phyloP scores from a whole-genome alignment of 2,329 filamentous ascomycete species.

The Teratosphaeria pseudoeucalypti region DNA sequence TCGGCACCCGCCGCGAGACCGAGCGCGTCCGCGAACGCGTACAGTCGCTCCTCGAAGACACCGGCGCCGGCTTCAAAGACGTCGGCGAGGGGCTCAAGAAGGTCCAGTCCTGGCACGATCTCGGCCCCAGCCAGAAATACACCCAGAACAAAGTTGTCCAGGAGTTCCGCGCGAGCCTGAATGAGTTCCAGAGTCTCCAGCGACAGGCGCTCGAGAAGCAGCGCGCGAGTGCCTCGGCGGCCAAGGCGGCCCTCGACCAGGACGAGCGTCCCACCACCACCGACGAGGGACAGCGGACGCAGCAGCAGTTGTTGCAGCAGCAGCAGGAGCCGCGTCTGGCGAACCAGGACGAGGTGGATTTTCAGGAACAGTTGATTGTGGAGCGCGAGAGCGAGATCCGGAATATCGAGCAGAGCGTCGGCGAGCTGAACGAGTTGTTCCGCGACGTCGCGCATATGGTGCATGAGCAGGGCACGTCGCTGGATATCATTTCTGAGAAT shows the following conservation, averaged over 20 bases:
- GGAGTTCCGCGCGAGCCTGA: slow-evolving; percentile 79
- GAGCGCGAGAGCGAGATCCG: slow-evolving; percentile 95
- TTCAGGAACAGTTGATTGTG: slow-evolving; percentile 89
- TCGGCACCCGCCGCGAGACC: slow-evolving; percentile 86
- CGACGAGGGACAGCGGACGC: slow-evolving; percentile 47
- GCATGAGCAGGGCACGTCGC: slow-evolving; percentile 77
- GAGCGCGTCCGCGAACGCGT: slow-evolving; percentile 84
- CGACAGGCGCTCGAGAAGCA: slow-evolving; percentile 85
- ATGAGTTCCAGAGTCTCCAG: slow-evolving; percentile 89
- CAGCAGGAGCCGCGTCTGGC: slow-evolving; percentile 68
- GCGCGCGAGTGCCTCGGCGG: slow-evolving; percentile 72
- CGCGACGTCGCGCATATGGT: slow-evolving; percentile 97
- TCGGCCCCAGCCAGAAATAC: slow-evolving; percentile 85
- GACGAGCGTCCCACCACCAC: slow-evolving; percentile 17
- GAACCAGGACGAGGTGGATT: slow-evolving; percentile 89
- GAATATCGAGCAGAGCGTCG: slow-evolving; percentile 93
- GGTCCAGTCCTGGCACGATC: slow-evolving; percentile 59
- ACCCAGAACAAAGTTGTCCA: slow-evolving; percentile 89
- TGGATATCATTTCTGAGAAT: slow-evolving; percentile 81
- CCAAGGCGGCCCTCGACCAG: slow-evolving; percentile 64
- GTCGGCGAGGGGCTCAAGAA: slow-evolving; percentile 91
- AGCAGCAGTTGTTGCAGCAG: slow-evolving; percentile 49
- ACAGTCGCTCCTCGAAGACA: slow-evolving; percentile 77
- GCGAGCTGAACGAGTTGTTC: slow-evolving; percentile 93
- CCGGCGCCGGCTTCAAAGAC: slow-evolving; percentile 75